Conservation (phyloP, 2,329 filamentous ascomycete genomes). For the Neonectria hederae region DNA sequence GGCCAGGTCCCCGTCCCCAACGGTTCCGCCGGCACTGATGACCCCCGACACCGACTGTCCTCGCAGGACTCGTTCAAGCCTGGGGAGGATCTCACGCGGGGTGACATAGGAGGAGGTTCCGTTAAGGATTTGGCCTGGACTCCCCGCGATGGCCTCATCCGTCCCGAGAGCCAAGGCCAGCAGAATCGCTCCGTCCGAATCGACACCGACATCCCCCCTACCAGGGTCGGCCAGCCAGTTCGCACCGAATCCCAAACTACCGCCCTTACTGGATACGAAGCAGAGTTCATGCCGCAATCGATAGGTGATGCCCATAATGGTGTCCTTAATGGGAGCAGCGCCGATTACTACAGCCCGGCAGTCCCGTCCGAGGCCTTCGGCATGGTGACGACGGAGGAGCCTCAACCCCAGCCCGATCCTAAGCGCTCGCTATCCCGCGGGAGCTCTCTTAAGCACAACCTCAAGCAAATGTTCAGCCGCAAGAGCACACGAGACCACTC, state of each 20-base stretch:
- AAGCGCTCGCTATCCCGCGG: constrained; percentile 44
- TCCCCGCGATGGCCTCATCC: constrained; percentile 28
- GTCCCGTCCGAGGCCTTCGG: constrained; percentile 54
- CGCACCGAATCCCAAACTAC: constrained; percentile 30
- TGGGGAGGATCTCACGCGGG: constrained; percentile 42
- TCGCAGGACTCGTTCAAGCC: constrained; percentile 51
- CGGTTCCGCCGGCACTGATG: constrained; percentile 25
- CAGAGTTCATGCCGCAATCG: constrained; percentile 43
- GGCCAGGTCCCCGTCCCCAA: constrained; percentile 34
- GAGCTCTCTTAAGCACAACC: constrained; percentile 49
- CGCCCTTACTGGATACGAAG: constrained; percentile 35
- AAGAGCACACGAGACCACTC: constrained; percentile 47
- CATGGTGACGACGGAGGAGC: constrained; percentile 45
- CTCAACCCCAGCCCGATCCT: constrained; percentile 36
- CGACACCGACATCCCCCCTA: constrained; percentile 28
- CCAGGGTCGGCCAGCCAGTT: constrained; percentile 21
- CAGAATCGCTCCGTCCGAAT: constrained; percentile 25
- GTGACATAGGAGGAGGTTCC: constrained; percentile 36
- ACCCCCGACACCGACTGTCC: constrained; percentile 45
- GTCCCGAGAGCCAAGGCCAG: constrained; percentile 28
- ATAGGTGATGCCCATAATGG: constrained; percentile 43
- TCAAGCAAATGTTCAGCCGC: constrained; percentile 50
- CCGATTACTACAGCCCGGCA: constrained; percentile 54
- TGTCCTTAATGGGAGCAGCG: constrained; percentile 49
- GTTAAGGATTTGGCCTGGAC: constrained; percentile 43